Evolutionary conservation across 1,284 basidiomycete species (phyloP).

Genomic region (Baeospora myosura): DNA sequence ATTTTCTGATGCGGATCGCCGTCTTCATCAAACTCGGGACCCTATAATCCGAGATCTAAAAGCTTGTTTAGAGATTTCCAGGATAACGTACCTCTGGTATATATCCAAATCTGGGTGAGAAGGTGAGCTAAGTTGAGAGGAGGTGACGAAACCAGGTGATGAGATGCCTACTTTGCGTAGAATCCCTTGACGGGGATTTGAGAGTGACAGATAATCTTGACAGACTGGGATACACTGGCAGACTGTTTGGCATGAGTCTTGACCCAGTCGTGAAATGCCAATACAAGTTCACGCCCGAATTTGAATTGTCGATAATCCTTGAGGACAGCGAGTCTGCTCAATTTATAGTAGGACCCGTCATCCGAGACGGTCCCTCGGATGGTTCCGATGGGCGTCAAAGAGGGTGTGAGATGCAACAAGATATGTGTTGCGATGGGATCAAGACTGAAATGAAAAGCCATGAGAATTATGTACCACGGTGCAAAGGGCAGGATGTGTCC

Average conservation of each 20-base stretch:
- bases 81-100: slow-evolving; percentile 42
- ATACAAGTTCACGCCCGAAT: slow-evolving; percentile 59
- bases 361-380: slow-evolving; percentile 34
- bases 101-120: slow-evolving; percentile 57
- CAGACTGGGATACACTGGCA: slow-evolving; percentile 19
- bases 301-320: slow-evolving; percentile 54
- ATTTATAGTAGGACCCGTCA: slow-evolving; percentile 15
- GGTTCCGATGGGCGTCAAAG: slow-evolving; percentile 58
- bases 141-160: background rate
- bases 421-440: slow-evolving; percentile 63
- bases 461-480: slow-evolving; percentile 2
- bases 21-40: slow-evolving; percentile 72
- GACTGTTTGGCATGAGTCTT: slow-evolving; percentile 32
- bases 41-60: slow-evolving; percentile 39
- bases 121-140: slow-evolving; percentile 12
- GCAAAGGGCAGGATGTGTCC: slow-evolving; percentile 21
- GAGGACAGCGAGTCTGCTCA: slow-evolving; percentile 61
- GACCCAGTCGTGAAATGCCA: slow-evolving; percentile 53
- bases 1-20: slow-evolving; percentile 76
- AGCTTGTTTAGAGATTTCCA: slow-evolving; percentile 10
- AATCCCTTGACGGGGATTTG: slow-evolving; percentile 65
- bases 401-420: slow-evolving; percentile 56
- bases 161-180: slow-evolving; percentile 59
- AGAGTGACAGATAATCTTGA: slow-evolving; percentile 52
- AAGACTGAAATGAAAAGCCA: slow-evolving; percentile 28